These are phyloP conservation scores for Kalaharituber pfeilii DNA, from an alignment of 2,329 filamentous ascomycete genomes.

Conservation along the genomic window DNA sequence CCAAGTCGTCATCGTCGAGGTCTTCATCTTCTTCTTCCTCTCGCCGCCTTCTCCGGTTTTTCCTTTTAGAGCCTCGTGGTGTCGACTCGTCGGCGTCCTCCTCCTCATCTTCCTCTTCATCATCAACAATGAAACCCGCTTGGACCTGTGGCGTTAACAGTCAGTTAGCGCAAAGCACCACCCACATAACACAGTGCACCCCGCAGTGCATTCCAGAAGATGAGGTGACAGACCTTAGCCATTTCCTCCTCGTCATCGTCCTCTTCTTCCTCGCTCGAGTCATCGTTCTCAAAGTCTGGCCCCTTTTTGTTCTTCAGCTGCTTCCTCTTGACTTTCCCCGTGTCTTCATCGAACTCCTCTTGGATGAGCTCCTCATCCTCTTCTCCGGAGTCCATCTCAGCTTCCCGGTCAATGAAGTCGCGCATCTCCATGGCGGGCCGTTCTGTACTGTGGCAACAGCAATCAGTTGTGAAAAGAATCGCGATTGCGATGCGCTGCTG, in stretches of 20 bases:
- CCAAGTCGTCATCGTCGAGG: slow-evolving; percentile 88
- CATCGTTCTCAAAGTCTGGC: slow-evolving; percentile 41
- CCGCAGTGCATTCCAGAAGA: neutral
- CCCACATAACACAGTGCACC: neutral
- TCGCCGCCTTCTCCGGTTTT: slow-evolving; percentile 52
- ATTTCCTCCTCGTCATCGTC: slow-evolving; percentile 83
- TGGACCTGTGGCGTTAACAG: slow-evolving; percentile 42
- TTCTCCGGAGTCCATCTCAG: slow-evolving; percentile 69
- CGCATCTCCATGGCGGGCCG: slow-evolving; percentile 35
- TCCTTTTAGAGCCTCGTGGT: slow-evolving; percentile 42
- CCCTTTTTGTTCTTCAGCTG: slow-evolving; percentile 27
- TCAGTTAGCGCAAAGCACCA: slow-evolving; percentile 3
- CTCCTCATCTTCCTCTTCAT: slow-evolving; percentile 64
- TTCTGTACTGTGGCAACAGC: neutral
- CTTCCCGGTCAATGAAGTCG: slow-evolving; percentile 68
- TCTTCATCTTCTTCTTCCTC: slow-evolving; percentile 66
- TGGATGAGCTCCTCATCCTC: slow-evolving; percentile 53
- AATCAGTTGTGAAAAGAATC: too few species aligned
- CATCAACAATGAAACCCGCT: slow-evolving; percentile 91
- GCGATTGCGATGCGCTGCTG: too few species aligned
- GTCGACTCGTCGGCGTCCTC: slow-evolving; percentile 43
- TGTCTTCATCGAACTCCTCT: slow-evolving; percentile 49
- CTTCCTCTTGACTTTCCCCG: slow-evolving; percentile 39
- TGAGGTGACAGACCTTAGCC: slow-evolving; percentile 41
- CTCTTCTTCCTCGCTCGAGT: slow-evolving; percentile 83